A percentile compares a stretch with the other conserved stretches of the same genome.
phyloP scores from a whole-genome alignment of 2,329 filamentous ascomycete species.

The Macrophomina tecta region DNA sequence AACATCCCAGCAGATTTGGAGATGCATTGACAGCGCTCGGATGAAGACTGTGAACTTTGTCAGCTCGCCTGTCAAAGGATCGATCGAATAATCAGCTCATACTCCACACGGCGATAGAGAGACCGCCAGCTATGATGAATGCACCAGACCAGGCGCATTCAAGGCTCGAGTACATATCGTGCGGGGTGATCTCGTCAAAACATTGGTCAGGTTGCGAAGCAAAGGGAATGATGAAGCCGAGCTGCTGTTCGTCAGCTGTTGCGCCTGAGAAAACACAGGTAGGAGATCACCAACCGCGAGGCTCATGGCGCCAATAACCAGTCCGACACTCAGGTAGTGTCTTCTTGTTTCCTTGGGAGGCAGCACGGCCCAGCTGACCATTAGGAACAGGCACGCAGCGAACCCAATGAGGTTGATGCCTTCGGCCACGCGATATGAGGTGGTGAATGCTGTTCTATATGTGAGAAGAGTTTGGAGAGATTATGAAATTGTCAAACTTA shows the following conservation, averaged over 20 bases:
- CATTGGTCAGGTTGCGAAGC: conserved; percentile 81
- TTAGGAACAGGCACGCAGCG: conserved; percentile 73
- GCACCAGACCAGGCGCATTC: conserved; percentile 89
- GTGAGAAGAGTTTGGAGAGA: conserved; percentile 29
- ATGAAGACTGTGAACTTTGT: conserved; percentile 69
- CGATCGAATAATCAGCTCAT: conserved; percentile 34
- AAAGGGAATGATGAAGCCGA: conserved; percentile 90
- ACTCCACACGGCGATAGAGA: conserved; percentile 84
- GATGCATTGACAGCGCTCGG: conserved; percentile 86
- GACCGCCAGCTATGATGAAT: conserved; percentile 84
- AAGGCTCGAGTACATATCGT: conserved; percentile 83
- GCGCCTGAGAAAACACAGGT: conserved; percentile 25
- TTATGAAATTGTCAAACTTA: conserved; percentile 41
- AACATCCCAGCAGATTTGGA: conserved; percentile 98
- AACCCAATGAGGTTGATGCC: conserved; percentile 82
- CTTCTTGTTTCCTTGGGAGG: conserved; percentile 88
- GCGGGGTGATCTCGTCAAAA: conserved; percentile 86
- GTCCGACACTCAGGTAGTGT: conserved; percentile 90
- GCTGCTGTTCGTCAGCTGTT: conserved; percentile 54
- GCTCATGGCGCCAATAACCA: conserved; percentile 75
- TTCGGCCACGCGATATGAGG: conserved; percentile 71
- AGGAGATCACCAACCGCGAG: conserved; percentile 70
- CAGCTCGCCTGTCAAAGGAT: not conserved
- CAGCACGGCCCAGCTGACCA: conserved; percentile 79
- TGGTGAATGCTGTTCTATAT: conserved; percentile 52